Percentiles rank a stretch among this genome's conserved stretches.
phyloP scores from a whole-genome alignment of 2,329 filamentous ascomycete species.

The Chaetomiaceae sp. region DNA sequence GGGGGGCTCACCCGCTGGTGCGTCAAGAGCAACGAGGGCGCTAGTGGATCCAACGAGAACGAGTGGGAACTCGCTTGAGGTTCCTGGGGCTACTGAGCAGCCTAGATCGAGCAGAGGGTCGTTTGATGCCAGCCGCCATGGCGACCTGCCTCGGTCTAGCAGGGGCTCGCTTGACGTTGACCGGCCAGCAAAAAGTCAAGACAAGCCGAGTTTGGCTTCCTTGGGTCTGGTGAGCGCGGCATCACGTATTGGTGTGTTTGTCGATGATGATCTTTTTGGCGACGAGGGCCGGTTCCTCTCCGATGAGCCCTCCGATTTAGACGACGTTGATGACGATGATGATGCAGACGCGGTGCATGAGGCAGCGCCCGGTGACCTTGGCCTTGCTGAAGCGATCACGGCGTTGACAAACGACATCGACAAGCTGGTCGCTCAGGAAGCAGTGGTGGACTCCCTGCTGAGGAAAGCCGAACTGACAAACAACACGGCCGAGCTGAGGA shows the following conservation, averaged over 20 bases:
- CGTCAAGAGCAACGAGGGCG: not conserved
- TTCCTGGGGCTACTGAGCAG: not conserved
- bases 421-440: constrained; percentile 79
- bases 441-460: constrained; percentile 84
- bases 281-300: constrained; percentile 82
- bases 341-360: constrained; percentile 83
- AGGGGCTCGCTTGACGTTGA: constrained; percentile 34
- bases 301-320: constrained; percentile 75
- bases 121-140: constrained; percentile 44
- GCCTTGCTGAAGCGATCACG: constrained; percentile 87
- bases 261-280: constrained; percentile 86
- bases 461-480: constrained; percentile 96
- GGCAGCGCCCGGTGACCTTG: constrained; percentile 90
- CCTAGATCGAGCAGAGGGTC: constrained; percentile 7
- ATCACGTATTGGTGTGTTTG: constrained; percentile 85
- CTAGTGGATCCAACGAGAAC: constrained; percentile 2
- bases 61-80: constrained; percentile 2
- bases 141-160: constrained; percentile 44
- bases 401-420: constrained; percentile 87
- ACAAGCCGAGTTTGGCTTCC: constrained; percentile 84
- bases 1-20: not conserved
- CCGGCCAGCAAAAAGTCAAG: constrained; percentile 43
- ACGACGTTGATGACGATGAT: constrained; percentile 53
- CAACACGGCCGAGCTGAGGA: constrained; percentile 87
- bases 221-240: constrained; percentile 84